phyloP scores from a whole-genome alignment of 176 grass and related monocot species.

The Chrysopogon serrulatus region DNA sequence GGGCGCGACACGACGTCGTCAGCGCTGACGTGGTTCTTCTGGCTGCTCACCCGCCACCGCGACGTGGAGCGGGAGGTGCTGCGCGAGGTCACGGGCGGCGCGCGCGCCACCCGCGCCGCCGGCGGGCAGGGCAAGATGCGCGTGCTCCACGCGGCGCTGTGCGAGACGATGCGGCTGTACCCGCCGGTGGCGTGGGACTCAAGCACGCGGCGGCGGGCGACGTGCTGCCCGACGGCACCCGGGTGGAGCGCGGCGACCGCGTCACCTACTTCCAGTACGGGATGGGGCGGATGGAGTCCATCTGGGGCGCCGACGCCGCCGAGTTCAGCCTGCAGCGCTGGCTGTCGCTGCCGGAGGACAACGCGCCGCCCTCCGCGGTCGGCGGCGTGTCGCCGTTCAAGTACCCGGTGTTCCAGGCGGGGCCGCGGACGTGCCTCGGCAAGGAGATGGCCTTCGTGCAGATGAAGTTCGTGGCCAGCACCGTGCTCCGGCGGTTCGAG shows the following conservation, averaged over 20 bases:
- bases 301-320: constrained; percentile 63
- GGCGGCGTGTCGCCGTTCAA: constrained; percentile 68
- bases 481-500: constrained; percentile 56
- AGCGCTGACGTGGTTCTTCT: constrained; percentile 96
- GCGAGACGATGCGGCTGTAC: constrained; percentile 87
- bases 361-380: background rate
- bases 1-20: constrained; percentile 85
- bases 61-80: constrained; percentile 46
- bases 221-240: constrained; percentile 79
- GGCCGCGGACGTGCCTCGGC: constrained; percentile 73
- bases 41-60: constrained; percentile 63
- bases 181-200: constrained; percentile 95
- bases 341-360: constrained; percentile 22
- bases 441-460: constrained; percentile 86
- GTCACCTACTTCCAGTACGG: constrained; percentile 96
- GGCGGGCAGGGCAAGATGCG: constrained; percentile 42
- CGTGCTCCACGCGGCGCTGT: constrained; percentile 76
- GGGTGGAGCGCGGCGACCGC: constrained; percentile 49
- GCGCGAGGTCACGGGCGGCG: background rate
- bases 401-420: constrained; percentile 86
- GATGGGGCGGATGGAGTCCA: constrained; percentile 78
- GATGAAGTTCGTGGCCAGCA: constrained; percentile 72
- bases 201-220: constrained; percentile 65
- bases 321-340: constrained; percentile 63
- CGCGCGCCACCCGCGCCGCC: background rate